A percentile compares a stretch with the other conserved stretches of the same genome.
phyloP scores from a whole-genome alignment of 2,329 filamentous ascomycete species.

The Xylariales sp. region DNA sequence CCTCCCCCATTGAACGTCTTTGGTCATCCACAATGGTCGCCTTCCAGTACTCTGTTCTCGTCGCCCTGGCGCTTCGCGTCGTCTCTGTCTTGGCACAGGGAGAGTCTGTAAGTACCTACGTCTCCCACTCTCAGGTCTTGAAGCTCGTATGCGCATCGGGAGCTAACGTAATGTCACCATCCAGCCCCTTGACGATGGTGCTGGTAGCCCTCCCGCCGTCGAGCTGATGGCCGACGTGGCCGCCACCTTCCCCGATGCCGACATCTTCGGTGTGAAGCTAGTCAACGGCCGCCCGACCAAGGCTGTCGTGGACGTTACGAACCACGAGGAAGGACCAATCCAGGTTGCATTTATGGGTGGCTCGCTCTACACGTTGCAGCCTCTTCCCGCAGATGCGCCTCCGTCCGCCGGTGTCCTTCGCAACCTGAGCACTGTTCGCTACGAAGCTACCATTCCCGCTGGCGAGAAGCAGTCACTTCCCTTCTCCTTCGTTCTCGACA shows the following conservation, averaged over 20 bases:
- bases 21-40: conserved; percentile 25
- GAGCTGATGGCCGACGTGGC: conserved; percentile 61
- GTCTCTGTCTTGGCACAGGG: conserved; percentile 27
- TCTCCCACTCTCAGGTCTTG: not conserved
- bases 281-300: conserved; percentile 87
- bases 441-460: conserved; percentile 67
- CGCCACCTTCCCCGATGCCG: conserved; percentile 61
- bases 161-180: conserved; percentile 3
- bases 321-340: conserved; percentile 74
- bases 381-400: conserved; percentile 43
- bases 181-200: conserved; percentile 22
- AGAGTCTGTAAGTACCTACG: conserved; percentile 21
- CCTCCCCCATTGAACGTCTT: conserved; percentile 3
- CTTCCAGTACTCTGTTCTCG: conserved; percentile 28
- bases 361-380: conserved; percentile 57
- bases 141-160: conserved; percentile 1
- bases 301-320: conserved; percentile 76
- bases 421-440: conserved; percentile 78
- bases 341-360: conserved; percentile 73
- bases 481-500: conserved; percentile 82
- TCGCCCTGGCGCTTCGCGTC: conserved; percentile 26
- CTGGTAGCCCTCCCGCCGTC: conserved; percentile 23
- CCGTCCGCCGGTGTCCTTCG: conserved; percentile 59
- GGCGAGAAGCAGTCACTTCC: conserved; percentile 72
- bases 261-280: conserved; percentile 92